A percentile compares a stretch with the other conserved stretches of the same genome.
Evolutionary conservation across 192 early-diverging fungal species (phyloP).

Genomic region (Glomus cerebriforme): DNA sequence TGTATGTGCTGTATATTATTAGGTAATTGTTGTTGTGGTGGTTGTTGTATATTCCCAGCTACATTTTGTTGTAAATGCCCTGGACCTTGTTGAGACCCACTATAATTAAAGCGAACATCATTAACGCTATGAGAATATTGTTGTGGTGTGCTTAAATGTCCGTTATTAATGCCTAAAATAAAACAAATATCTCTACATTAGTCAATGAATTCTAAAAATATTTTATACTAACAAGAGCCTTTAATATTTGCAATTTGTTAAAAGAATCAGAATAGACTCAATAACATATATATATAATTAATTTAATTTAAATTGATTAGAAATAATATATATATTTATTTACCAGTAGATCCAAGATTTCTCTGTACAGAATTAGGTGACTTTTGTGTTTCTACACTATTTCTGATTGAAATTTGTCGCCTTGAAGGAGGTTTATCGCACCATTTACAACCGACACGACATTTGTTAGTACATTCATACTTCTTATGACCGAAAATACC

Average conservation of each 20-base stretch:
- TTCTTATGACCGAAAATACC: constrained; percentile 29
- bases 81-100: neutral
- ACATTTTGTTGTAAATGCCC: neutral
- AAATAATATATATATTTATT: neutral
- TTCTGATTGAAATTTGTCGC: constrained; percentile 3
- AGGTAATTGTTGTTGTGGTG: too few species aligned
- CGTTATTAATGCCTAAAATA: neutral
- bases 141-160: neutral
- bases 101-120: neutral
- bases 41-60: neutral
- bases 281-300: too few species aligned
- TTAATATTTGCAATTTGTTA: too few species aligned
- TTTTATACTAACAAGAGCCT: too few species aligned
- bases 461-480: constrained; percentile 27
- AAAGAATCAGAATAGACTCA: too few species aligned
- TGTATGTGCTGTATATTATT: too few species aligned
- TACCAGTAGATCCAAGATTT: constrained; percentile 1
- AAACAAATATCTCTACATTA: neutral
- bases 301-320: too few species aligned
- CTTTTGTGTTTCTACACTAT: neutral
- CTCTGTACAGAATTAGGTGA: constrained; percentile 1
- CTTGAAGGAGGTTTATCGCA: constrained; percentile 20
- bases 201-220: too few species aligned
- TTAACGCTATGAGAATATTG: neutral
- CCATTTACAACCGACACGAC: constrained; percentile 31